Percentiles rank a stretch among this genome's conserved stretches.
These are phyloP conservation scores for Neoarthrinium moseri DNA, from an alignment of 2,329 filamentous ascomycete species.

Conservation along the genomic window DNA sequence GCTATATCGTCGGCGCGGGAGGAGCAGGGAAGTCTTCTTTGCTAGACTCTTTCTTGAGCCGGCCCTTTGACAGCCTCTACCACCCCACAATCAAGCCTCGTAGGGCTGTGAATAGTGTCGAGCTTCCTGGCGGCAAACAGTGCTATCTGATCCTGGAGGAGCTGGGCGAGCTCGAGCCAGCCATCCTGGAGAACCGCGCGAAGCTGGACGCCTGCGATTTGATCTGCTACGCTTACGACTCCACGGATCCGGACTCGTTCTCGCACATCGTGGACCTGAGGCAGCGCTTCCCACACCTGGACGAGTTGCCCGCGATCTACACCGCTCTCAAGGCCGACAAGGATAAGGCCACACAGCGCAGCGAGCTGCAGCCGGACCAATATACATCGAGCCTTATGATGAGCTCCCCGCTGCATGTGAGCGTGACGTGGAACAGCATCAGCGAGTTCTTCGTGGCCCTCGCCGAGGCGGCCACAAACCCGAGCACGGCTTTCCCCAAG, in stretches of 20 bases:
- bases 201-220: slow-evolving; percentile 93
- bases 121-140: slow-evolving; percentile 92
- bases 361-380: slow-evolving; percentile 86
- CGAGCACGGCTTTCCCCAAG: slow-evolving; percentile 84
- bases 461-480: slow-evolving; percentile 88
- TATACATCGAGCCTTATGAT: slow-evolving; percentile 85
- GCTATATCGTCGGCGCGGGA: slow-evolving; percentile 84
- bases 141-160: slow-evolving; percentile 96
- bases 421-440: slow-evolving; percentile 91
- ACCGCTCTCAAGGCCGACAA: slow-evolving; percentile 92
- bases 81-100: slow-evolving; percentile 93
- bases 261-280: slow-evolving; percentile 83
- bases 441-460: slow-evolving; percentile 90
- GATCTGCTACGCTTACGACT: slow-evolving; percentile 94
- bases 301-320: slow-evolving; percentile 88
- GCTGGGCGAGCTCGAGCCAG: slow-evolving; percentile 91
- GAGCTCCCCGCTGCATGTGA: slow-evolving; percentile 89
- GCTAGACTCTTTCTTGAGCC: slow-evolving; percentile 85
- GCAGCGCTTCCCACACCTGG: slow-evolving; percentile 75
- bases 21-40: slow-evolving; percentile 89
- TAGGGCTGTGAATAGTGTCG: slow-evolving; percentile 92
- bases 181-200: slow-evolving; percentile 85
- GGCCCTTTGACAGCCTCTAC: slow-evolving; percentile 80
- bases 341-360: slow-evolving; percentile 94
- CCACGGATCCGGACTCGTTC: slow-evolving; percentile 94